Evolutionary conservation across 2,329 filamentous ascomycete genomes (phyloP).

Genomic region (Talaromyces albobiverticillius): DNA sequence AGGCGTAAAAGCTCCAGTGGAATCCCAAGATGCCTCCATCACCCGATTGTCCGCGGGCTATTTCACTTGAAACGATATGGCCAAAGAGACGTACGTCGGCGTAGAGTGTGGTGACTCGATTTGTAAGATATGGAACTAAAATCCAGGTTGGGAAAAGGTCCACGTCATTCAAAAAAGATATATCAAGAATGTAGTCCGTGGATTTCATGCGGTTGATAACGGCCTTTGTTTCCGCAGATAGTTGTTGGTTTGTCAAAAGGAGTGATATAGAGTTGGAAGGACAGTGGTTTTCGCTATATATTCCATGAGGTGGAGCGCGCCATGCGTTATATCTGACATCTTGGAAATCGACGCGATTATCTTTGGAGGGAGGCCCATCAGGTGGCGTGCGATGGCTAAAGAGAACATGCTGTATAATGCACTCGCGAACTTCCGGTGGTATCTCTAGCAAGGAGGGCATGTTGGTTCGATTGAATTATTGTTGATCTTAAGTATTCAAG

Average conservation of each 20-base stretch:
- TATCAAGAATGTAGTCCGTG: conserved; percentile 3
- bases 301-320: too few species aligned
- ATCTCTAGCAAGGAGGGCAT: too few species aligned
- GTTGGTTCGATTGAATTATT: too few species aligned
- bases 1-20: conserved; percentile 1
- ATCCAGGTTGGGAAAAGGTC: conserved; percentile 3
- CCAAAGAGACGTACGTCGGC: neutral
- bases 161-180: neutral
- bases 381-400: too few species aligned
- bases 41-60: neutral
- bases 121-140: conserved; percentile 2
- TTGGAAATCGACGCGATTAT: too few species aligned
- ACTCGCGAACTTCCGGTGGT: too few species aligned
- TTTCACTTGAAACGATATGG: neutral
- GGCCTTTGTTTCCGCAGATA: neutral
- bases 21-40: neutral
- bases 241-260: neutral
- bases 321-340: too few species aligned
- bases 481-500: too few species aligned
- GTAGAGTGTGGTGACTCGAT: neutral
- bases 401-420: too few species aligned
- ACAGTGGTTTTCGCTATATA: too few species aligned
- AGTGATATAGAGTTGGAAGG: conserved; percentile 1
- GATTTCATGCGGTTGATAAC: neutral
- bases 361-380: too few species aligned